Conservation (phyloP, 2,329 filamentous ascomycete species). For the Colletotrichum godetiae region DNA sequence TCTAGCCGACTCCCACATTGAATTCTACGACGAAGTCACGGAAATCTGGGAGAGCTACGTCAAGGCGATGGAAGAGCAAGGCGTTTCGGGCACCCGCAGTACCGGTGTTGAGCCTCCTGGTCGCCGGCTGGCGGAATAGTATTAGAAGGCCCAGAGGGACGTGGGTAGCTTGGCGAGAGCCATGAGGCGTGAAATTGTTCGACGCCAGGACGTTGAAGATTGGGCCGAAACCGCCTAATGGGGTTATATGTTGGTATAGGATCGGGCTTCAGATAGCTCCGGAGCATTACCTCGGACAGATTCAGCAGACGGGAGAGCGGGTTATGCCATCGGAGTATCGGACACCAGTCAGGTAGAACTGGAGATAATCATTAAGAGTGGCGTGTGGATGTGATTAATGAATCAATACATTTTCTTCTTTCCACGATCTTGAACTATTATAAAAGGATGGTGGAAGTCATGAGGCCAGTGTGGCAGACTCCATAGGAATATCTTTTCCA, state of each 20-base stretch:
- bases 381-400: background rate
- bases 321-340: constrained; percentile 7
- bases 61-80: constrained; percentile 84
- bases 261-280: constrained; percentile 6
- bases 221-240: background rate
- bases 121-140: constrained; percentile 28
- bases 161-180: background rate
- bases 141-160: background rate
- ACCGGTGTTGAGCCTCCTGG: constrained; percentile 33
- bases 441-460: background rate
- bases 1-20: constrained; percentile 85
- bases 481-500: background rate
- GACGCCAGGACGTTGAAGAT: background rate
- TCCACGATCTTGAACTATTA: background rate
- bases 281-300: background rate
- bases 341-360: constrained; percentile 4
- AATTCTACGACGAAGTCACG: constrained; percentile 84
- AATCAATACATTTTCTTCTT: constrained; percentile 4
- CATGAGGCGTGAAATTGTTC: background rate
- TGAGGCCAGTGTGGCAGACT: background rate
- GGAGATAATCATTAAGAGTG: constrained; percentile 1
- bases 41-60: constrained; percentile 92
- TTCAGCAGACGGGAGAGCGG: background rate
- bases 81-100: constrained; percentile 40
- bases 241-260: constrained; percentile 16